Percentiles rank a stretch among this genome's conserved stretches.
phyloP scores from a whole-genome alignment of 2,329 filamentous ascomycete genomes.

The Alternaria metachromatica region DNA sequence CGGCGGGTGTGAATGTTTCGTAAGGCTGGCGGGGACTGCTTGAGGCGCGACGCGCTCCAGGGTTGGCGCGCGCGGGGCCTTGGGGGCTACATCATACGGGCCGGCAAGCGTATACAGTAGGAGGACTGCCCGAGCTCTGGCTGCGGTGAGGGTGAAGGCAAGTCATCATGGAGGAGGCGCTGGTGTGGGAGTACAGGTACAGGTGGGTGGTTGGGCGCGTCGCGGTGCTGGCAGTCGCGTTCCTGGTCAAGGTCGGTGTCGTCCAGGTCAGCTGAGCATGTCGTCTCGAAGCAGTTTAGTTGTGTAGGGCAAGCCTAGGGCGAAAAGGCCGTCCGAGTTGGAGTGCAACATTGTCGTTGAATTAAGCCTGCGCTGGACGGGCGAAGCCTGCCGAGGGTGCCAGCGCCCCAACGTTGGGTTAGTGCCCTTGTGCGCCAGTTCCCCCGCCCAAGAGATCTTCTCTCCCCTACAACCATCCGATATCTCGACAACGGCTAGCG shows the following conservation, averaged over 20 bases:
- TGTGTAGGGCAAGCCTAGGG: slow-evolving; percentile 16
- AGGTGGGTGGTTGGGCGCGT: slow-evolving; percentile 29
- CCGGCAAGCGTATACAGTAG: background rate
- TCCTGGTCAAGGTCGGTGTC: slow-evolving; percentile 8
- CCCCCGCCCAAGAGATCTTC: background rate
- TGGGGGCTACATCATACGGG: background rate
- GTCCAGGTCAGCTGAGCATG: slow-evolving; percentile 26
- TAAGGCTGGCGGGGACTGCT: background rate
- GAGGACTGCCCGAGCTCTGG: background rate
- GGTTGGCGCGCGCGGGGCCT: background rate
- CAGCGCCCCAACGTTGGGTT: background rate
- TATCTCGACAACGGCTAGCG: slow-evolving; percentile 82
- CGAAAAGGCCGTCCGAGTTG: slow-evolving; percentile 13
- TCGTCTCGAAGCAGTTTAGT: slow-evolving; percentile 15
- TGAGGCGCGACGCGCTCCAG: background rate
- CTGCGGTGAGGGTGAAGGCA: background rate
- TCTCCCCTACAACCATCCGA: slow-evolving; percentile 65
- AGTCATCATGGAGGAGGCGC: background rate
- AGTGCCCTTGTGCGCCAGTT: background rate
- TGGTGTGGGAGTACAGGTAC: background rate
- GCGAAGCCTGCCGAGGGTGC: too few species aligned
- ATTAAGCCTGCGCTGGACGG: background rate
- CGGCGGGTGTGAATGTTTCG: background rate
- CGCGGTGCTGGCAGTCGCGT: slow-evolving; percentile 22
- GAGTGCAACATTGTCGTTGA: background rate